A percentile compares a stretch with the other conserved stretches of the same genome.
Evolutionary conservation across 441 rosid genomes (phyloP).

Genomic region (Euphorbia schlechtendalii): DNA sequence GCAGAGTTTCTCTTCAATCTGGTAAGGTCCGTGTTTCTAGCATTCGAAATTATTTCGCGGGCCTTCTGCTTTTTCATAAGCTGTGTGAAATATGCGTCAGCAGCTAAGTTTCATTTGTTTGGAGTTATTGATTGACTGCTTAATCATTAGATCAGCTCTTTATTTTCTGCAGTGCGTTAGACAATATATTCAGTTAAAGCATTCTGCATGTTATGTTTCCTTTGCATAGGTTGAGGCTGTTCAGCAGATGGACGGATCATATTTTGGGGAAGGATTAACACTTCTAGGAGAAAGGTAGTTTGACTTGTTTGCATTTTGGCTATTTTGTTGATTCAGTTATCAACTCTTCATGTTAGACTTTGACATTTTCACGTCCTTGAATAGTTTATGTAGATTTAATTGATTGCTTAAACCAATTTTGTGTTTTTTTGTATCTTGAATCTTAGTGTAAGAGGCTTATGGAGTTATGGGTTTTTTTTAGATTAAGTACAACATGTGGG

Average conservation of each 20-base stretch:
- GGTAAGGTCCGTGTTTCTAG: slow-evolving; percentile 58
- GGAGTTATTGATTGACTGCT: neutral
- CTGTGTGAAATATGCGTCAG: neutral
- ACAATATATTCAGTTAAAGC: neutral
- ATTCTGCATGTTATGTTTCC: slow-evolving; percentile 5
- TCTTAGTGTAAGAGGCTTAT: neutral
- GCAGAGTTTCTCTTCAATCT: slow-evolving; percentile 62
- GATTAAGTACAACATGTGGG: no score
- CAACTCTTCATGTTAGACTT: neutral
- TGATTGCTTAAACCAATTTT: neutral
- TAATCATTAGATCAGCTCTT: neutral
- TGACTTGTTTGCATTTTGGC: slow-evolving; percentile 2
- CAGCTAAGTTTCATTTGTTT: neutral
- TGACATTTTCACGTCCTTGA: neutral
- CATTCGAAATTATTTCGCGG: neutral
- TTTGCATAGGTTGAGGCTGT: slow-evolving; percentile 51
- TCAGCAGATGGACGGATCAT: slow-evolving; percentile 44
- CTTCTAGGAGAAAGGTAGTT: slow-evolving; percentile 74
- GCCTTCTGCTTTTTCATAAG: neutral
- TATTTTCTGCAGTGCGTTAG: neutral
- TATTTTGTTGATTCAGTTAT: slow-evolving; percentile 11
- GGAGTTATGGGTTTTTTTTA: neutral
- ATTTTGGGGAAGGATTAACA: slow-evolving; percentile 94
- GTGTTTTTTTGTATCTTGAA: neutral
- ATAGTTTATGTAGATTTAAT: neutral